phyloP scores from a whole-genome alignment of 2,329 filamentous ascomycete genomes.

The Ceratocystiopsis brevicomis region DNA sequence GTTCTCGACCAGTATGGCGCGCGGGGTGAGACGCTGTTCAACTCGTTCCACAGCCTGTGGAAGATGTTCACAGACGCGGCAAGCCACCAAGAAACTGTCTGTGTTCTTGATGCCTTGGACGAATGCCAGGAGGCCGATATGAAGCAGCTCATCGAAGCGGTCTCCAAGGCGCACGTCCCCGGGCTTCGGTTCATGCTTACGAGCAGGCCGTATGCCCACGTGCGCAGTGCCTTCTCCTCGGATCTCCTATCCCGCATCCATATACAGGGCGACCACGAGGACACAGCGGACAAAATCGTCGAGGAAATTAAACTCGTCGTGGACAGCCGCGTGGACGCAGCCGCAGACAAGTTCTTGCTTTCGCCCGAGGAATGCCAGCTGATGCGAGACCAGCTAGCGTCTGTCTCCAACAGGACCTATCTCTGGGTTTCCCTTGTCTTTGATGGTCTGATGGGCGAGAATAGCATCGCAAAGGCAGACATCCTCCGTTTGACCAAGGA shows the following conservation, averaged over 20 bases:
- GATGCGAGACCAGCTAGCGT: neutral
- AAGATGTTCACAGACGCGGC: neutral
- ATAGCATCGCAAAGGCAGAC: slow-evolving; percentile 8
- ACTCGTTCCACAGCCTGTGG: neutral
- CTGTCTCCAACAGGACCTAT: neutral
- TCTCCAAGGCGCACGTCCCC: slow-evolving; percentile 1
- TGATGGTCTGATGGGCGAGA: slow-evolving; percentile 5
- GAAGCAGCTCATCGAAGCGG: neutral
- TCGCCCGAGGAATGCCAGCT: neutral
- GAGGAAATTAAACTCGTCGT: neutral
- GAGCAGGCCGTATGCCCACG: slow-evolving; percentile 17
- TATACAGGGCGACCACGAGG: slow-evolving; percentile 13
- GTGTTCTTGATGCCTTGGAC: neutral
- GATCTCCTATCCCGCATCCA: slow-evolving; percentile 11
- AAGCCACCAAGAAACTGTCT: neutral
- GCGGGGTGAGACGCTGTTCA: neutral
- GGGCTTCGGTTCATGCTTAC: slow-evolving; percentile 13
- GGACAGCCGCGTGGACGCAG: neutral
- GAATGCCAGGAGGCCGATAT: neutral
- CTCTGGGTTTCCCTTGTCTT: neutral
- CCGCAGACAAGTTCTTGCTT: neutral
- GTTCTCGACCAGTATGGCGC: neutral
- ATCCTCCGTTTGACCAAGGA: neutral
- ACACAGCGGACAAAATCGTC: slow-evolving; percentile 1
- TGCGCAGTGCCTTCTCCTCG: slow-evolving; percentile 10